Percentiles rank a stretch among this genome's conserved stretches.
Evolutionary conservation across 805 yeast species (phyloP).

Genomic region (Metschnikowia vanudenii): DNA sequence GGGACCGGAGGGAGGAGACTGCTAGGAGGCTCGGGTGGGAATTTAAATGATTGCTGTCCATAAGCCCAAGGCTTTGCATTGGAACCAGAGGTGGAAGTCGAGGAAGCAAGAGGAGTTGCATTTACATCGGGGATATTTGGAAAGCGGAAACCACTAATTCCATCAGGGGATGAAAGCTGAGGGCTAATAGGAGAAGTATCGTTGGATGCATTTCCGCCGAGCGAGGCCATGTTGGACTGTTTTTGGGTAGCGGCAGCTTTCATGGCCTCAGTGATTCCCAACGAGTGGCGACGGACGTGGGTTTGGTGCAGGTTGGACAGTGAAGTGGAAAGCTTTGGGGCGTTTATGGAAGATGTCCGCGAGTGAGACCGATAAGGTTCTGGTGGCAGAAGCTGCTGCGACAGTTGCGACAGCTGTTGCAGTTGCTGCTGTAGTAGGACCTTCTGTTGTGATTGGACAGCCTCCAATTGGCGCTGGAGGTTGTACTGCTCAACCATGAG

Average conservation of each 20-base stretch:
- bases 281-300: conserved; percentile 86
- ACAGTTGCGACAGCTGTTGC: conserved; percentile 16
- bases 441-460: conserved; percentile 89
- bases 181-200: conserved; percentile 20
- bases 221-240: conserved; percentile 37
- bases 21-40: conserved; percentile 46
- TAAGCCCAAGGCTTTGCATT: conserved; percentile 32
- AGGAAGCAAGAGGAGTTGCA: conserved; percentile 22
- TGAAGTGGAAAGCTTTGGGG: conserved; percentile 34
- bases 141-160: conserved; percentile 49
- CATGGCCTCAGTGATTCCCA: conserved; percentile 89
- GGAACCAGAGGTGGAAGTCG: conserved; percentile 30
- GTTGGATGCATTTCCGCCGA: conserved; percentile 15
- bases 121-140: conserved; percentile 43
- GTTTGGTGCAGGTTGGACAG: conserved; percentile 46
- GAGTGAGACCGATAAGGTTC: conserved; percentile 36
- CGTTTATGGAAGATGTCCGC: conserved; percentile 28
- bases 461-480: conserved; percentile 87
- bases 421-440: conserved; percentile 72
- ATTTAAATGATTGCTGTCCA: conserved; percentile 53
- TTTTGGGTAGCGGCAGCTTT: conserved; percentile 94
- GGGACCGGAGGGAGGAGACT: conserved; percentile 56
- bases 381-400: conserved; percentile 14
- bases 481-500: conserved; percentile 88
- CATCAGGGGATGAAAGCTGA: conserved; percentile 11